Base-by-base conservation (phyloP, 371 early-diverging fungal species). In the Dipsacomyces acuminosporus region DNA sequence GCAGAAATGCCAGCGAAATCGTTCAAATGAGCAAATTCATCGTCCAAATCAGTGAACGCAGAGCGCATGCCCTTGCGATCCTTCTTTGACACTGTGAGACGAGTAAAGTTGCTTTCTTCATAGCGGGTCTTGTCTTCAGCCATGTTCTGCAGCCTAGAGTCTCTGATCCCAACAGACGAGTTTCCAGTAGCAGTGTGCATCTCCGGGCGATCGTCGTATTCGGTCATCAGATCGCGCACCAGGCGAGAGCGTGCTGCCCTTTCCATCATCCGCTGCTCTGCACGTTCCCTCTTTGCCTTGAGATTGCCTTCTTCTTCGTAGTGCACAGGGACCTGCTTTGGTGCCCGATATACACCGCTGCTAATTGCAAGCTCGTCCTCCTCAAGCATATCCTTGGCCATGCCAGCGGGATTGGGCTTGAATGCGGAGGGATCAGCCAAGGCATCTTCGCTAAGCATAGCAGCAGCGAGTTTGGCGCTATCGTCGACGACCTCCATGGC, bases 61-160 rank as follows among this genome's bases (percentile, higher is more conserved):
- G 83, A 73, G 53, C 73, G 65, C 50, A 89, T 44, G 48, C 80
- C 75, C 59, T 79, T 77, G 73, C 85, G 80, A 51, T 93, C 91
- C 70, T 88, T 86, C 61, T 84, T 83, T 38, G 86, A 85, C 23
- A 87, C 53, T 42, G 78, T 75, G 26, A 93, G 67, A 54, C 97
- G 85, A 41, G 85, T 82, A 65, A 91, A 94, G 69, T 93, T 92
- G 25, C 89, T 88, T 73, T 94, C 94, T 76, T 97, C 97, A 59
- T 87, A 93, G 21, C 76, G 67, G 36, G 78, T 75, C 47, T 89
- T 82, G 62, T 91, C 90, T 15, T 70, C 72, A 0, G 57, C 54
- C 54, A 72, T 43, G 30, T 59, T 53, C 51, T 65, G 64, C 53
- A 55, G 38, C 8, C 33, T 54, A 48, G 64, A 21, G 42, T 53